A percentile compares a stretch with the other conserved stretches of the same genome.
Conservation (phyloP, 768 basidiomycete species). For the Leccinum longicurvipes region DNA sequence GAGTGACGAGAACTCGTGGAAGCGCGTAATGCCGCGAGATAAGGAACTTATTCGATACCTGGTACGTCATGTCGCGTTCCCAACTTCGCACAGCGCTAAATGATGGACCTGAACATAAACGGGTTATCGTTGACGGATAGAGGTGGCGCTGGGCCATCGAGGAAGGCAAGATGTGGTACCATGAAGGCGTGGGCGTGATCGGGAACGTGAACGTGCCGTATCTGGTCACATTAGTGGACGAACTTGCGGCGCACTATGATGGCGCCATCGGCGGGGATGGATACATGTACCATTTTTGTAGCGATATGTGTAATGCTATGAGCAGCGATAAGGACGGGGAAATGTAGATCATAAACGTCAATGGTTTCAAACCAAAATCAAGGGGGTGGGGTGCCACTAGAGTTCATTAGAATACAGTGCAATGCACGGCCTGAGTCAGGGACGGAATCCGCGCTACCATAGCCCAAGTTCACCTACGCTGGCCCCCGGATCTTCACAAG, state of each 20-base stretch:
- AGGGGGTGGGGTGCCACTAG: too few relatives aligned
- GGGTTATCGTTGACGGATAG: slow-evolving; percentile 32
- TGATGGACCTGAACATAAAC: not conserved
- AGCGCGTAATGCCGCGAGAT: slow-evolving; percentile 56
- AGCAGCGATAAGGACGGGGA: not conserved
- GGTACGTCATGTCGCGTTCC: slow-evolving; percentile 42
- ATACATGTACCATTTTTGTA: slow-evolving; percentile 25
- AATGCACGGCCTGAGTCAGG: too few relatives aligned
- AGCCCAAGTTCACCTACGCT: not conserved
- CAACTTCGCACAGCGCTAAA: not conserved
- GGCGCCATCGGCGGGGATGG: slow-evolving; percentile 21
- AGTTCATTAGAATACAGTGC: too few relatives aligned
- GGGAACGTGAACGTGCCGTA: slow-evolving; percentile 37
- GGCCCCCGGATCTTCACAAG: not conserved
- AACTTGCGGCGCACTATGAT: slow-evolving; percentile 34
- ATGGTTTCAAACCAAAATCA: too few relatives aligned
- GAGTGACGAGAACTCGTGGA: slow-evolving; percentile 48
- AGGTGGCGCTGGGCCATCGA: slow-evolving; percentile 71
- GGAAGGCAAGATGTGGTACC: slow-evolving; percentile 50
- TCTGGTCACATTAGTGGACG: slow-evolving; percentile 38
- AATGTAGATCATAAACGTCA: not conserved
- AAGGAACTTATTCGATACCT: slow-evolving; percentile 69
- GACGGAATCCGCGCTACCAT: not conserved
- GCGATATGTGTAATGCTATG: slow-evolving; percentile 16
- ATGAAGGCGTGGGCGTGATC: slow-evolving; percentile 38